phyloP scores from a whole-genome alignment of 140 eudicot species.

The Cichorium intybus region DNA sequence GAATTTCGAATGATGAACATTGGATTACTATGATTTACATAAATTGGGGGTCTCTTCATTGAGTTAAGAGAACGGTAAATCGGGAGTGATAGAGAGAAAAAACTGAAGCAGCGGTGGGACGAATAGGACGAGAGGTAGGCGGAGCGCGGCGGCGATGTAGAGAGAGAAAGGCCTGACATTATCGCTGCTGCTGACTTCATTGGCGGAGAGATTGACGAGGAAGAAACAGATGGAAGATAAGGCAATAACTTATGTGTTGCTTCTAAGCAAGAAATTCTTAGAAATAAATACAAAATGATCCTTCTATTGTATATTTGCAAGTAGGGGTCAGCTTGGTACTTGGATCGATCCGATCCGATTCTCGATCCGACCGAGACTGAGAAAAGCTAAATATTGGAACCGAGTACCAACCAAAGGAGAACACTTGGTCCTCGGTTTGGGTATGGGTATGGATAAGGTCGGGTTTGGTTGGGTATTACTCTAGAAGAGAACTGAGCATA shows the following conservation, averaged over 20 bases:
- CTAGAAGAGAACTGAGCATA: too few relatives aligned
- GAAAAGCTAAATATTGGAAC: too few relatives aligned
- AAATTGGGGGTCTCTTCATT: slow-evolving; percentile 2
- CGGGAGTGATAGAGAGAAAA: slow-evolving; percentile 34
- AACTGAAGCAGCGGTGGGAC: slow-evolving; percentile 23
- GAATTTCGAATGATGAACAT: slow-evolving; percentile 33
- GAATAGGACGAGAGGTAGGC: slow-evolving; percentile 12
- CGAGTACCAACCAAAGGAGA: too few relatives aligned
- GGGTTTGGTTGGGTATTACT: too few relatives aligned
- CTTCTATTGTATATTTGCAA: too few relatives aligned
- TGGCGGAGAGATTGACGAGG: slow-evolving; percentile 9
- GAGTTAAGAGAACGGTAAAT: slow-evolving; percentile 19
- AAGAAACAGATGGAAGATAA: slow-evolving; percentile 14
- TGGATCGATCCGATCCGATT: too few relatives aligned
- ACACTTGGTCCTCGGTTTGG: too few relatives aligned
- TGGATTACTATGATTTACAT: slow-evolving; percentile 9
- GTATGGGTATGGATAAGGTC: too few relatives aligned
- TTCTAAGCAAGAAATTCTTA: not conserved
- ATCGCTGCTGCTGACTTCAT: slow-evolving; percentile 33
- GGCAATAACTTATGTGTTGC: not conserved
- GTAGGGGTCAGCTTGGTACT: too few relatives aligned
- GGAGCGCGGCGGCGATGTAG: slow-evolving; percentile 26
- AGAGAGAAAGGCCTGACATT: slow-evolving; percentile 39
- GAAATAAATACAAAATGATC: too few relatives aligned
- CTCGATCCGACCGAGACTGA: too few relatives aligned